Base-by-base conservation (phyloP, 2,329 filamentous ascomycete species). In the Parafenestella ontariensis region DNA sequence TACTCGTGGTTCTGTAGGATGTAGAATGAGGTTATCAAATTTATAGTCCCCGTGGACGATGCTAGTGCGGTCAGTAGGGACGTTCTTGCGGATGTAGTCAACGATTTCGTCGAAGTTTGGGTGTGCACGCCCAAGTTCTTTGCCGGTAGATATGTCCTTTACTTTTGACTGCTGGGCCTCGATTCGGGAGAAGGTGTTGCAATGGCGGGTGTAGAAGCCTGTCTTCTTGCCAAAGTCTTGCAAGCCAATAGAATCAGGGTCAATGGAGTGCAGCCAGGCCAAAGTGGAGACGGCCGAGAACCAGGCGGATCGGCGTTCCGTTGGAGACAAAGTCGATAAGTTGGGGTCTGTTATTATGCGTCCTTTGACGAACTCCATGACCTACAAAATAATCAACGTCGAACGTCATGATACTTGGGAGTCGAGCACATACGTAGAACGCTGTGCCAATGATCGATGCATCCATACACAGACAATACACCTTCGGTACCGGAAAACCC, bases 21-120 rank as follows among this genome's bases (percentile, higher is more conserved):
- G 91, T 74, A 96, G 96, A 18, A 81, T 77, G 5, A 82, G 57
- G 49, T 81, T 82, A 54, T 81, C 80, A 47, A 82, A 96, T 81
- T 98, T 98, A 81, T 93, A 98, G 76, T 98, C 94, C 11, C 94
- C 94, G 69, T 98, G 94, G 28, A 98, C 87, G 58, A 96, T 83
- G 7, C 88, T 89, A n/a, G 84, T 87, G 54, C 90, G 82, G 70
- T 97, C 93, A 52, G 81, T 79, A 0, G 94, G 93, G 74, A 69
- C 63, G 44, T 71, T 67, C 9, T 91, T 83, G 42, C 79, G 80
- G 72, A 97, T 95, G 76, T 94, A 96, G 1, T 74, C 76, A 23
- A 95, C 83, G 77, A 94, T 88, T 29, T 92, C 89, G 47, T 89
- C 83, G 68, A 95, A 92, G 70, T 92, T 84, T 29, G 92, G 91